A percentile compares a stretch with the other conserved stretches of the same genome.
Conservation (phyloP, 1,139 yeast genomes). For the Saccharomycopsis hybrid region DNA sequence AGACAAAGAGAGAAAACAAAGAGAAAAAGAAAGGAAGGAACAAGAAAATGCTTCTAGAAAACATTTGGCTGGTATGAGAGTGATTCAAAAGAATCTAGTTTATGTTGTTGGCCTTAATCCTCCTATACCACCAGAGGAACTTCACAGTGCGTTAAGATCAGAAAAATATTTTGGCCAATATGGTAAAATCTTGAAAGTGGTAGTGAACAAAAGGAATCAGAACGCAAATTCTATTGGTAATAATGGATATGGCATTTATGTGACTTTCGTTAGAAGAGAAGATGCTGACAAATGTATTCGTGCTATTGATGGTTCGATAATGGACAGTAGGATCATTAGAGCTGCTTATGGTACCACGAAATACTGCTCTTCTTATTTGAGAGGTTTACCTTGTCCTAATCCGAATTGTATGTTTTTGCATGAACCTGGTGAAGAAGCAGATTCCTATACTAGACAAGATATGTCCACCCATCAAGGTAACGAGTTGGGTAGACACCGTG, state of each 20-base stretch:
- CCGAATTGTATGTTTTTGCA: conserved; percentile 99
- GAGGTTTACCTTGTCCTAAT: conserved; percentile 96
- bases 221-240: conserved; percentile 41
- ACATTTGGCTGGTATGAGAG: conserved; percentile 95
- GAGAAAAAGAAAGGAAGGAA: conserved; percentile 89
- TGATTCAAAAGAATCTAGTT: conserved; percentile 93
- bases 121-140: conserved; percentile 74
- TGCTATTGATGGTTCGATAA: conserved; percentile 89
- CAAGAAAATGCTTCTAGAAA: conserved; percentile 83
- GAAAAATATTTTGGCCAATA: conserved; percentile 97
- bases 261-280: conserved; percentile 86
- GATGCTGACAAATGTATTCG: conserved; percentile 92
- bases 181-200: conserved; percentile 91
- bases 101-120: conserved; percentile 94
- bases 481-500: conserved; percentile 41
- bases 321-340: conserved; percentile 79
- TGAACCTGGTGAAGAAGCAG: conserved; percentile 99
- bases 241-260: conserved; percentile 91
- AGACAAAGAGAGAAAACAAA: conserved; percentile 80
- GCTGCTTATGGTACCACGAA: conserved; percentile 99
- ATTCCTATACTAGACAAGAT: conserved; percentile 90
- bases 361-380: conserved; percentile 88
- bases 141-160: conserved; percentile 75
- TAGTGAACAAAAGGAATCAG: conserved; percentile 74
- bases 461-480: conserved; percentile 74